phyloP scores from a whole-genome alignment of 805 yeast genomes.

The Metschnikowia dekortorum region DNA sequence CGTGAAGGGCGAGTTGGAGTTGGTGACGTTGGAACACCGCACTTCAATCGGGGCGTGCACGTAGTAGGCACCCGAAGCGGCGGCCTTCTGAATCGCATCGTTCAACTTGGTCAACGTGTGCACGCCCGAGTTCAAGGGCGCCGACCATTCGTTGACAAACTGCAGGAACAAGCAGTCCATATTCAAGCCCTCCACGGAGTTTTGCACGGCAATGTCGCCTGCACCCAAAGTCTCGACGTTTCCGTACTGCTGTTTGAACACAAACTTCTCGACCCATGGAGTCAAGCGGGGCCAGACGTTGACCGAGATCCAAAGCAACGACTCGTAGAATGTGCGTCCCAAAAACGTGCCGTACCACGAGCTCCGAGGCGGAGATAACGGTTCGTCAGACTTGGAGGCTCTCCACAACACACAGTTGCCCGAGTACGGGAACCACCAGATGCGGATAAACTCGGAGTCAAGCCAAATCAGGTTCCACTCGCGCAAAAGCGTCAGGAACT shows the following conservation, averaged over 20 bases:
- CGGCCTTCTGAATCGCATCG: conserved; percentile 58
- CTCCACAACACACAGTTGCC: conserved; percentile 86
- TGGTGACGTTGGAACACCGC: conserved; percentile 83
- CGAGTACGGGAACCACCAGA: conserved; percentile 98
- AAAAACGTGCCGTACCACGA: conserved; percentile 83
- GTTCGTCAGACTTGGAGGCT: conserved; percentile 70
- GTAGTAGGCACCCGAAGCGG: conserved; percentile 56
- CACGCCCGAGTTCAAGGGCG: conserved; percentile 77
- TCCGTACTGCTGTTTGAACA: conserved; percentile 82
- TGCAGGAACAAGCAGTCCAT: conserved; percentile 96
- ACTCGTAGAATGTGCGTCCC: conserved; percentile 78
- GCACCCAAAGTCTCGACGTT: conserved; percentile 58
- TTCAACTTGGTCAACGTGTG: conserved; percentile 63
- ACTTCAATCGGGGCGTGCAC: conserved; percentile 96
- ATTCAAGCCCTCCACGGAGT: conserved; percentile 81
- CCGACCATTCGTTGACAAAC: conserved; percentile 96
- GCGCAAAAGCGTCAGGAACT: conserved; percentile 65
- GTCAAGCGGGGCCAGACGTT: conserved; percentile 70
- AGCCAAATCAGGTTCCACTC: conserved; percentile 83
- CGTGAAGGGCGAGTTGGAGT: conserved; percentile 33
- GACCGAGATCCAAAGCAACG: conserved; percentile 74
- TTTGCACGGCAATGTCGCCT: conserved; percentile 67
- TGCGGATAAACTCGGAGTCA: conserved; percentile 82
- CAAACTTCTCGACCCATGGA: conserved; percentile 79
- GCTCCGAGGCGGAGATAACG: conserved; percentile 57